A percentile compares a stretch with the other conserved stretches of the same genome.
Evolutionary conservation across 2,329 filamentous ascomycete species (phyloP).

Genomic region (Tolypocladium capitatum): DNA sequence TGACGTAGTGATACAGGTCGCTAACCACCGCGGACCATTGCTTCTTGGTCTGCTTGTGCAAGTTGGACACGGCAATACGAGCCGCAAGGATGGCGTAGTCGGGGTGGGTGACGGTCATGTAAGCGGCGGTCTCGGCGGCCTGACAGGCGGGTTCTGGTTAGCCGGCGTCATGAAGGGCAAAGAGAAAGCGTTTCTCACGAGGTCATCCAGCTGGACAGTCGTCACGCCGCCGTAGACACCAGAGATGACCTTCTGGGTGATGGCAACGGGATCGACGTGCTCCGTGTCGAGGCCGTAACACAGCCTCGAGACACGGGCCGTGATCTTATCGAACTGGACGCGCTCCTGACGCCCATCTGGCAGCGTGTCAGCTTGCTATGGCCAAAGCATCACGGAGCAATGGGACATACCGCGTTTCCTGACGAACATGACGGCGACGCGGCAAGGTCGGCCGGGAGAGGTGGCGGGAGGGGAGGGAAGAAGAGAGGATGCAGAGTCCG

Average conservation of each 20-base stretch:
- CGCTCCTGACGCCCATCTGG: conserved; percentile 98
- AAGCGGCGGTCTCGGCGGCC: conserved; percentile 97
- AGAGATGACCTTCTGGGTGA: conserved; percentile 98
- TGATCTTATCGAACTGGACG: conserved; percentile 99
- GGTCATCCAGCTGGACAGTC: conserved; percentile 88
- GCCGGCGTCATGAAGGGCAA: background rate
- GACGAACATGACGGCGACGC: conserved; percentile 41
- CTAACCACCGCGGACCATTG: conserved; percentile 93
- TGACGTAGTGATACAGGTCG: conserved; percentile 91
- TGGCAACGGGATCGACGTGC: conserved; percentile 94
- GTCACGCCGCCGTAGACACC: conserved; percentile 98
- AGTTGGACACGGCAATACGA: conserved; percentile 96
- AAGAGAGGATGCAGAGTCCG: conserved; percentile 8
- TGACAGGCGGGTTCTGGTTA: conserved; percentile 21
- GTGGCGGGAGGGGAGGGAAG: conserved; percentile 8
- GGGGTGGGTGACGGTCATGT: conserved; percentile 99
- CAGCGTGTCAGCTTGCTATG: conserved; percentile 12
- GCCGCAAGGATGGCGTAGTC: conserved; percentile 98
- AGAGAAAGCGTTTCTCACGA: conserved; percentile 47
- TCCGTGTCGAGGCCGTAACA: conserved; percentile 93
- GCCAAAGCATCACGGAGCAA: background rate
- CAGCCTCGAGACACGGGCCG: conserved; percentile 88
- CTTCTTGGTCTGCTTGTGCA: conserved; percentile 99
- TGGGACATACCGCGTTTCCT: conserved; percentile 45
- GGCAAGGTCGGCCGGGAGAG: conserved; percentile 8